Conservation (phyloP, 805 yeast genomes). For the Candida sphagnicola region DNA sequence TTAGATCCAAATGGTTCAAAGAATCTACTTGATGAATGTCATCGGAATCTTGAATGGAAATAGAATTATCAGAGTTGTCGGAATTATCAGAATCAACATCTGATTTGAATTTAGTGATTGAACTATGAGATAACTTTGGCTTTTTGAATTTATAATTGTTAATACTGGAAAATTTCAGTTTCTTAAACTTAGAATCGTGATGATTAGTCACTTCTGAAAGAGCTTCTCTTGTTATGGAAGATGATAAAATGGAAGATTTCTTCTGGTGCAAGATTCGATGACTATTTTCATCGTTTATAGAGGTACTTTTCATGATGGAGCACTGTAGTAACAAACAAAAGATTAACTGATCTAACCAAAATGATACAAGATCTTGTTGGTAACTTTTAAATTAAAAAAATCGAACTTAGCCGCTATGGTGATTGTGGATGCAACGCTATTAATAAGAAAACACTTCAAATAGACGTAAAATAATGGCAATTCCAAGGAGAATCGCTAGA, state of each 20-base stretch:
- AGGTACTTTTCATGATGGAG: slow-evolving; percentile 2
- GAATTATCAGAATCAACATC: slow-evolving; percentile 2
- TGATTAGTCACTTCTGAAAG: slow-evolving; percentile 1
- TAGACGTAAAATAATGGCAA: too few relatives aligned
- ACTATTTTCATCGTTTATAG: slow-evolving; percentile 2
- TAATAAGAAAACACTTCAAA: too few relatives aligned
- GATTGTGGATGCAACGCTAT: too few relatives aligned
- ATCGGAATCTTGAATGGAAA: slow-evolving; percentile 1
- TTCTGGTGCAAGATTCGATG: not conserved
- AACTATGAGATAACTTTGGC: not conserved
- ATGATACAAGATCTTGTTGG: too few relatives aligned
- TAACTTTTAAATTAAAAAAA: too few relatives aligned
- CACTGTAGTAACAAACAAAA: too few relatives aligned
- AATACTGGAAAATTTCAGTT: slow-evolving; percentile 1
- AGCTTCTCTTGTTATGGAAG: not conserved
- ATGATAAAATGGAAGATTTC: not conserved
- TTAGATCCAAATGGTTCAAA: not conserved
- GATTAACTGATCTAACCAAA: too few relatives aligned
- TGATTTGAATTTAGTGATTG: not conserved
- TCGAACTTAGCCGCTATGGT: too few relatives aligned
- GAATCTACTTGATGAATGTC: slow-evolving; percentile 1
- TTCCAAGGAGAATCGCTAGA: too few relatives aligned
- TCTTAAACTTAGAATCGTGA: slow-evolving; percentile 1
- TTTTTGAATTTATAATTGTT: not conserved
- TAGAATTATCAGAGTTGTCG: not conserved